A percentile compares a stretch with the other conserved stretches of the same genome.
phyloP scores from a whole-genome alignment of 2,329 filamentous ascomycete species.

The Chaetomium sp. region DNA sequence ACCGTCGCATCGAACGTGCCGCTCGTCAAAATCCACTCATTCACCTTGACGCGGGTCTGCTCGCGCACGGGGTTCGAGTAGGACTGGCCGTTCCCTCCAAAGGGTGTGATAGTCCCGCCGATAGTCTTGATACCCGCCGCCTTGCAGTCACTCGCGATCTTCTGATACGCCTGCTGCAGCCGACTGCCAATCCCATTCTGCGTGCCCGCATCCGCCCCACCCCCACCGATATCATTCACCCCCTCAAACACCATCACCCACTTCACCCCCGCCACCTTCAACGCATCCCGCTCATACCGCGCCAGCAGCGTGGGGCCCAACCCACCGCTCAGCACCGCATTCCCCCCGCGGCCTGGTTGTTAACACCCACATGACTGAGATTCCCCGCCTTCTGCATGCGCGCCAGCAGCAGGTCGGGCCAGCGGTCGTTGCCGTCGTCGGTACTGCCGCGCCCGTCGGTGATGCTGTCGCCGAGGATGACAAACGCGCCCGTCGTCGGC shows the following conservation, averaged over 20 bases:
- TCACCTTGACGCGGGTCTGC: slow-evolving; percentile 58
- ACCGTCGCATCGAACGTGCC: slow-evolving; percentile 61
- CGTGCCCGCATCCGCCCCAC: slow-evolving; percentile 46
- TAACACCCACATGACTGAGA: slow-evolving; percentile 55
- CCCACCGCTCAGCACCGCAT: slow-evolving; percentile 62
- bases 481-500: slow-evolving; percentile 46
- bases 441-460: slow-evolving; percentile 67
- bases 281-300: slow-evolving; percentile 65
- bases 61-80: slow-evolving; percentile 60
- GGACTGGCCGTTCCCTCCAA: slow-evolving; percentile 53
- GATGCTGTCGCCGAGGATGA: slow-evolving; percentile 66
- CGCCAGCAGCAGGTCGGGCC: slow-evolving; percentile 59
- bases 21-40: slow-evolving; percentile 60
- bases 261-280: slow-evolving; percentile 57
- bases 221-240: slow-evolving; percentile 67
- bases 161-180: slow-evolving; percentile 59
- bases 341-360: slow-evolving; percentile 72
- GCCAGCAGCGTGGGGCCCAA: slow-evolving; percentile 63
- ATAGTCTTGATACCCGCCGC: slow-evolving; percentile 58
- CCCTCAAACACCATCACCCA: slow-evolving; percentile 69
- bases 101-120: slow-evolving; percentile 68
- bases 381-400: slow-evolving; percentile 50
- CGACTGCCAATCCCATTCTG: slow-evolving; percentile 53
- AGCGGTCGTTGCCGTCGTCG: slow-evolving; percentile 62
- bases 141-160: slow-evolving; percentile 59